Percentiles rank a stretch among this genome's conserved stretches.
Evolutionary conservation across 1,284 basidiomycete genomes (phyloP).

Genomic region (Cystodermella granulosa): DNA sequence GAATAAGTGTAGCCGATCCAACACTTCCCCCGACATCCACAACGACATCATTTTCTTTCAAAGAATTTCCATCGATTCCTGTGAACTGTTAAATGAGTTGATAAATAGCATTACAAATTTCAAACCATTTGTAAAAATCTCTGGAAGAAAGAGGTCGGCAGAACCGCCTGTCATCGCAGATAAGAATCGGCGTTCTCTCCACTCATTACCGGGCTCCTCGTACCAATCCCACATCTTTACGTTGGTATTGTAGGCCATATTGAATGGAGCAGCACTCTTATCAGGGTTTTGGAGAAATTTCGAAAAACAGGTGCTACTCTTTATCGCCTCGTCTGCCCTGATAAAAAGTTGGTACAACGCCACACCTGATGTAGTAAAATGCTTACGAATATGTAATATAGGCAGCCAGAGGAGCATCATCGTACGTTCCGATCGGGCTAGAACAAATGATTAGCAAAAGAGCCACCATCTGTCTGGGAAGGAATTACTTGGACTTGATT

Average conservation of each 20-base stretch:
- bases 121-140: conserved; percentile 17
- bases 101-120: neutral
- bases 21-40: conserved; percentile 76
- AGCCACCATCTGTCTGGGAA: too few relatives aligned
- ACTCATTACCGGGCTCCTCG: conserved; percentile 16
- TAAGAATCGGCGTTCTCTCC: conserved; percentile 16
- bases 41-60: conserved; percentile 53
- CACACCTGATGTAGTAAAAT: neutral
- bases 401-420: conserved; percentile 13
- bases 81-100: conserved; percentile 2
- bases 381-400: conserved; percentile 20
- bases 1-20: conserved; percentile 64
- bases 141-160: conserved; percentile 14
- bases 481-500: too few relatives aligned
- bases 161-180: conserved; percentile 22
- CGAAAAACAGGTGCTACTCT: conserved; percentile 13
- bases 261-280: conserved; percentile 13
- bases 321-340: conserved; percentile 25
- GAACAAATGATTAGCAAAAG: too few relatives aligned
- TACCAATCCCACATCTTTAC: conserved; percentile 20
- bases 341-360: neutral
- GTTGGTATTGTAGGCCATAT: conserved; percentile 12
- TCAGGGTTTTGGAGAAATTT: conserved; percentile 13
- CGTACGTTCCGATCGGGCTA: conserved; percentile 15
- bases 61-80: conserved; percentile 63